phyloP scores from a whole-genome alignment of 202 grass and related monocot genomes.

The Setaria italica region DNA sequence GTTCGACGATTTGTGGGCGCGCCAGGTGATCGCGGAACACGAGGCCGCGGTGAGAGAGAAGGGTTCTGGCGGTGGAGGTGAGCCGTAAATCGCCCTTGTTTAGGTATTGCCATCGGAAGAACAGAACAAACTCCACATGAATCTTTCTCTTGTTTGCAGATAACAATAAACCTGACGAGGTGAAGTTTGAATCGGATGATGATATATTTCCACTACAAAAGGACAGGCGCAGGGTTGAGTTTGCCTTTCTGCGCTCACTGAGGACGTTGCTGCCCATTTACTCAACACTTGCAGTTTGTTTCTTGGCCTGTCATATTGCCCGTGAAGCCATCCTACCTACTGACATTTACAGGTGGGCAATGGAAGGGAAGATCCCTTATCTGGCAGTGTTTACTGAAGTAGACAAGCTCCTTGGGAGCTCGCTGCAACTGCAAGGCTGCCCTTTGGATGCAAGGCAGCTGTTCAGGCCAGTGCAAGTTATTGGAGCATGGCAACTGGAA shows the following conservation, averaged over 20 bases:
- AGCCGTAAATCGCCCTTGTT: slow-evolving; percentile 18
- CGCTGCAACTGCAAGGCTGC: slow-evolving; percentile 46
- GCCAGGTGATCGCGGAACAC: slow-evolving; percentile 44
- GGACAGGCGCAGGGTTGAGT: slow-evolving; percentile 44
- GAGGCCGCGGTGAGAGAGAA: neutral
- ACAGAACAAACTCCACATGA: neutral
- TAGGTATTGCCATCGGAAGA: neutral
- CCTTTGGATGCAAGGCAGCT: slow-evolving; percentile 68
- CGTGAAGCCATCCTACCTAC: slow-evolving; percentile 74
- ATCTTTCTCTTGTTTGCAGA: slow-evolving; percentile 52
- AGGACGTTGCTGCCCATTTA: slow-evolving; percentile 75
- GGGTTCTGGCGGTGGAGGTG: neutral
- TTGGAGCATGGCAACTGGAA: slow-evolving; percentile 89
- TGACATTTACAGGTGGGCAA: slow-evolving; percentile 73
- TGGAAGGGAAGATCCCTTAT: slow-evolving; percentile 79
- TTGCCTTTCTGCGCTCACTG: slow-evolving; percentile 62
- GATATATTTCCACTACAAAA: slow-evolving; percentile 17
- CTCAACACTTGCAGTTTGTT: slow-evolving; percentile 78
- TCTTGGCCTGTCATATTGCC: slow-evolving; percentile 77
- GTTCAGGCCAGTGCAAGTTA: slow-evolving; percentile 72
- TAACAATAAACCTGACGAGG: slow-evolving; percentile 34
- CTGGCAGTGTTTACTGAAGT: slow-evolving; percentile 67
- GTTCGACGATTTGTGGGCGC: slow-evolving; percentile 65
- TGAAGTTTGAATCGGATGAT: slow-evolving; percentile 37
- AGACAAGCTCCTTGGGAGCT: slow-evolving; percentile 60